Percentiles rank a stretch among this genome's conserved stretches.
Evolutionary conservation across 495 filamentous ascomycete species (phyloP).

Genomic region (Lepraria neglecta): DNA sequence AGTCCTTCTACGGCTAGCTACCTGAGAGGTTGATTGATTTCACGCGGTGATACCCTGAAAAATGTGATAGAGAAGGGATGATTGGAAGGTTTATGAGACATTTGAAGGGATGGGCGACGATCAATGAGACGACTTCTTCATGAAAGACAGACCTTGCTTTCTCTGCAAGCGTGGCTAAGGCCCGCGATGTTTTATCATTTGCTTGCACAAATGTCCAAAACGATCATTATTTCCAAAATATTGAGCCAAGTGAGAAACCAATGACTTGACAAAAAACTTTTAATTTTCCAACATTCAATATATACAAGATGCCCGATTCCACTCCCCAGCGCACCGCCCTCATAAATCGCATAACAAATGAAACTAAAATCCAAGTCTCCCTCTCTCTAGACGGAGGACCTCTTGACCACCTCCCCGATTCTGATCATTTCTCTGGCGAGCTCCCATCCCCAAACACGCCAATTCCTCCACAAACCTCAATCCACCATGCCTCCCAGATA

Average conservation of each 20-base stretch:
- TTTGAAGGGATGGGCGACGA: background rate
- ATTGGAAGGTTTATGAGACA: background rate
- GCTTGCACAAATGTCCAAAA: too few relatives aligned
- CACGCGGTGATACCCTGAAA: slow-evolving; percentile 17
- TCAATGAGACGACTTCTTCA: background rate
- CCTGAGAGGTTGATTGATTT: background rate
- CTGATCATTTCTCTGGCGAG: slow-evolving; percentile 39
- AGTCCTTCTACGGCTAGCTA: slow-evolving; percentile 22
- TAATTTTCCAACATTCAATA: background rate
- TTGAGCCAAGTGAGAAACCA: background rate
- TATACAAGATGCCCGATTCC: slow-evolving; percentile 14
- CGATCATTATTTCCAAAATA: background rate
- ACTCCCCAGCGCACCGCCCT: slow-evolving; percentile 56
- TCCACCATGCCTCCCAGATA: slow-evolving; percentile 72
- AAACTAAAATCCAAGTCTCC: slow-evolving; percentile 91
- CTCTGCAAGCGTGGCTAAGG: background rate
- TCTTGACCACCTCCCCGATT: slow-evolving; percentile 53
- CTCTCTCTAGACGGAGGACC: slow-evolving; percentile 86
- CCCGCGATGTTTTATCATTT: background rate
- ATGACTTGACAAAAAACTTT: background rate
- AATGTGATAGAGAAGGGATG: background rate
- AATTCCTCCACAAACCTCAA: slow-evolving; percentile 69
- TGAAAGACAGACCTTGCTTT: background rate
- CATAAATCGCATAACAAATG: slow-evolving; percentile 83
- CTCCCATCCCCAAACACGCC: slow-evolving; percentile 62